Conservation (phyloP, 352 stramenopile species). For the Poterioochromonas sp. region DNA sequence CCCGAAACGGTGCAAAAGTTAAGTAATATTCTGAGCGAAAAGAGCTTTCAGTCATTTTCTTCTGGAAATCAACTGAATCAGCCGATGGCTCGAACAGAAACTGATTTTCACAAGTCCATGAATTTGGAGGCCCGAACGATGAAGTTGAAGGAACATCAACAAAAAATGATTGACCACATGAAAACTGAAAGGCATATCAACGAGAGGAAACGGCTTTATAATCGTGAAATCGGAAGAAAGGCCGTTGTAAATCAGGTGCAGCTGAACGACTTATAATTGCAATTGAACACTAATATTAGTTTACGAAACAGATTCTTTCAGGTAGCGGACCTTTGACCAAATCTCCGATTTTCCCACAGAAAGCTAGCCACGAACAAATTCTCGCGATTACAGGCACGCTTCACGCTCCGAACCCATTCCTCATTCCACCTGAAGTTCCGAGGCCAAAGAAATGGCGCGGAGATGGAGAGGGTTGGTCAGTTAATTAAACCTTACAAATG, state of each 20-base stretch:
- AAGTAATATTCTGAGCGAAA: background rate
- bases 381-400: constrained; percentile 21
- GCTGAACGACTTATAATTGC: no score
- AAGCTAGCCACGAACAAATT: constrained; percentile 24
- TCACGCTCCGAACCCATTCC: constrained; percentile 1
- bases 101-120: no score
- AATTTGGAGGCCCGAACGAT: no score
- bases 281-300: background rate
- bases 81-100: no score
- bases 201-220: background rate
- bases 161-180: constrained; percentile 5
- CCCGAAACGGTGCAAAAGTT: constrained; percentile 9
- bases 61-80: no score
- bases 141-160: background rate
- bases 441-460: constrained; percentile 29
- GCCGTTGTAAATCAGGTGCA: constrained; percentile 31
- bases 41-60: no score
- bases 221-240: background rate
- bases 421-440: constrained; percentile 10
- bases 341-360: constrained; percentile 9
- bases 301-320: constrained; percentile 19
- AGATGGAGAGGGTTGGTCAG: constrained; percentile 17
- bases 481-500: no score
- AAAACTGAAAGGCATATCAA: constrained; percentile 23
- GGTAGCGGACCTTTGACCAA: constrained; percentile 23